Evolutionary conservation across 768 basidiomycete species (phyloP), one percentile per base, ranked within the genome.

Genomic region (Lactifluus piperatus): DNA sequence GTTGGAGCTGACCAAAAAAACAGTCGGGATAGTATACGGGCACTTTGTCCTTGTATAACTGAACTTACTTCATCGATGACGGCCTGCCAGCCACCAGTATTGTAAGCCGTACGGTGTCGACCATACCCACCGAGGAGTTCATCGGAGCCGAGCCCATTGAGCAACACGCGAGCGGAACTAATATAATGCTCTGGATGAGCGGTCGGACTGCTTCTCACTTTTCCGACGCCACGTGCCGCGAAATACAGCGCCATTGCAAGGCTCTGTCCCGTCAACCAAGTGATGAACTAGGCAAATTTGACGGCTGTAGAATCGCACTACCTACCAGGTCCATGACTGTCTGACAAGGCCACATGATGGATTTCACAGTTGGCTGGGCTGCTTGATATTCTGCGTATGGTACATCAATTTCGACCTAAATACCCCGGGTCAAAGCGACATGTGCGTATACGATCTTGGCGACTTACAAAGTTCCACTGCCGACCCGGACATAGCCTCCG

Each of bases 111-210:
- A 8, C 91, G 81, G 73, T 97, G 94, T 57, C 97, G 78, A 3
- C 89, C 81, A 70, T 99, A 99, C 1, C 97, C 97, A 3, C 94
- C 97, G 5, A 99, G 76, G 41, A 97, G 77, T 69, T 99, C 97
- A 68, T 99, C 97, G 1, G 97, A 91, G 0, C 97, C 97, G 7
- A 99, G 75, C 1, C 97, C 97, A 62, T 84, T 94, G 26, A 99
- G 73, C 9, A 97, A 74, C 0, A 98, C 93, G 45, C 82, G 80
- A 0, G 97, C 92, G 8, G 77, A 70, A 62, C 88, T 94, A 0
- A 73, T 77, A 71, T 97, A 95, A 7, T 76, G 73, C 20, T 66
- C 66, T 3, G 78, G 71, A 4, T 74, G 68, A 1, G 72, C 70
- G n/a, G 69, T 72, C 1, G 68, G 62, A 13, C 67, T 51, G 11